Conservation (phyloP, 352 stramenopile genomes). For the Phytophthora hybrid region DNA sequence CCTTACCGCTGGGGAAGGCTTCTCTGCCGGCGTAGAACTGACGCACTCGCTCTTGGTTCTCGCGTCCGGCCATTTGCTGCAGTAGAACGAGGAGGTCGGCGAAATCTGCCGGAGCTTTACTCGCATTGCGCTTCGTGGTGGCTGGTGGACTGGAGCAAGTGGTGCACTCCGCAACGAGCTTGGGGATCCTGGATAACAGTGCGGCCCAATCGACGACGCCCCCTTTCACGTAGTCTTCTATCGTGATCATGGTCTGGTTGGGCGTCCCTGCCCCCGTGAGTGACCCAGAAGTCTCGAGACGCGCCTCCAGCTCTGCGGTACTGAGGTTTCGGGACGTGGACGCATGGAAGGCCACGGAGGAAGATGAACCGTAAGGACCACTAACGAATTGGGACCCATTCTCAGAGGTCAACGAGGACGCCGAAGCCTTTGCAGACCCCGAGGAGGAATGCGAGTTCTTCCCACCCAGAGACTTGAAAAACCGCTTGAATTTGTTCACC, state of each 20-base stretch:
- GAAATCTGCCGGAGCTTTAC: slow-evolving; percentile 34
- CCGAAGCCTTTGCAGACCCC: slow-evolving; percentile 2
- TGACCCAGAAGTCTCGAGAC: slow-evolving; percentile 42
- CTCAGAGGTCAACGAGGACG: slow-evolving; percentile 12
- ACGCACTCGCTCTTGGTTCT: slow-evolving; percentile 62
- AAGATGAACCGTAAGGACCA: slow-evolving; percentile 50
- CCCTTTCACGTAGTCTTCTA: slow-evolving; percentile 25
- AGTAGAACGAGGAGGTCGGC: slow-evolving; percentile 50
- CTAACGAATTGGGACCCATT: slow-evolving; percentile 35
- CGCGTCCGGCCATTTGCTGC: slow-evolving; percentile 65
- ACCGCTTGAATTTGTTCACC: slow-evolving; percentile 64
- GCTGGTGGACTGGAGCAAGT: slow-evolving; percentile 20
- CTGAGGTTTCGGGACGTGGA: slow-evolving; percentile 39
- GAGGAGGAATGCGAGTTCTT: slow-evolving; percentile 44
- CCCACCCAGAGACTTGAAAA: slow-evolving; percentile 57
- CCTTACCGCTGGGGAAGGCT: slow-evolving; percentile 9
- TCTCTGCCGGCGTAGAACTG: slow-evolving; percentile 60
- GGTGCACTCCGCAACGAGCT: slow-evolving; percentile 54
- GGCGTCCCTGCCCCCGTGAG: slow-evolving; percentile 23
- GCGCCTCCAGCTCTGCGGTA: slow-evolving; percentile 37
- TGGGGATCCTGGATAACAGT: slow-evolving; percentile 50
- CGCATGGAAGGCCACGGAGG: slow-evolving; percentile 43
- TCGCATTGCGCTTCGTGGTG: slow-evolving; percentile 9
- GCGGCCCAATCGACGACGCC: slow-evolving; percentile 45
- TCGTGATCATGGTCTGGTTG: slow-evolving; percentile 6